Conservation (phyloP, 495 filamentous ascomycete genomes). For the Choiromyces venosus region DNA sequence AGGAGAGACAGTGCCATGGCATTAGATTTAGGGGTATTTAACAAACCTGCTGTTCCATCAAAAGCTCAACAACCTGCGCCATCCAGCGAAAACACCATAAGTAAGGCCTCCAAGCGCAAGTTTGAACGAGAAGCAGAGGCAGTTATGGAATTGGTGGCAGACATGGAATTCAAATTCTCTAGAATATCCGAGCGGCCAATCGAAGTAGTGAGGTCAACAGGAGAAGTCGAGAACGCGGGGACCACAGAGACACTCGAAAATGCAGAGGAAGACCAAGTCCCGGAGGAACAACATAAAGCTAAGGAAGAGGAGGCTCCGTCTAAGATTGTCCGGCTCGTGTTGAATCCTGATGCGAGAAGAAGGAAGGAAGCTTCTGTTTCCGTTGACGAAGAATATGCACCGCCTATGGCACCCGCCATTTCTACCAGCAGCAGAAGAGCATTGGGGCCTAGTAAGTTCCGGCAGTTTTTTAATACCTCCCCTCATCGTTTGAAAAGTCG, state of each 20-base stretch:
- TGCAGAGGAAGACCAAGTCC: not conserved
- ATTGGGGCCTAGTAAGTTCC: conserved; percentile 56
- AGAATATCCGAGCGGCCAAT: conserved; percentile 19
- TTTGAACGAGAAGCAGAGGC: conserved; percentile 5
- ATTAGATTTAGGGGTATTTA: conserved; percentile 8
- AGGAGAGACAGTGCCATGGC: conserved; percentile 27
- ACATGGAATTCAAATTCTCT: conserved; percentile 28
- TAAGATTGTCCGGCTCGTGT: conserved; percentile 3
- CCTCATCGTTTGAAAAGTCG: not conserved
- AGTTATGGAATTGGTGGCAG: conserved; percentile 6
- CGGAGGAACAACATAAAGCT: not conserved
- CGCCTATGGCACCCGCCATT: conserved; percentile 1
- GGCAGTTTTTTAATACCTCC: conserved; percentile 9
- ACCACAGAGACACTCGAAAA: not conserved
- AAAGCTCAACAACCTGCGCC: conserved; percentile 11
- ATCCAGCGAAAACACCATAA: not conserved
- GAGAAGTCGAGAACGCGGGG: not conserved
- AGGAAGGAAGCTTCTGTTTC: not conserved
- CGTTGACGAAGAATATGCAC: not conserved
- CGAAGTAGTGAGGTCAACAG: not conserved
- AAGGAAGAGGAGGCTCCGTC: conserved; percentile 12
- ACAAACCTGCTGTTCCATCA: conserved; percentile 6
- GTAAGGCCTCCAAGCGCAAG: not conserved
- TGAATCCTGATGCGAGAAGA: not conserved
- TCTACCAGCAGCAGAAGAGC: conserved; percentile 47